phyloP scores from a whole-genome alignment of 2,329 filamentous ascomycete species.

The Pezicula rhizophila region DNA sequence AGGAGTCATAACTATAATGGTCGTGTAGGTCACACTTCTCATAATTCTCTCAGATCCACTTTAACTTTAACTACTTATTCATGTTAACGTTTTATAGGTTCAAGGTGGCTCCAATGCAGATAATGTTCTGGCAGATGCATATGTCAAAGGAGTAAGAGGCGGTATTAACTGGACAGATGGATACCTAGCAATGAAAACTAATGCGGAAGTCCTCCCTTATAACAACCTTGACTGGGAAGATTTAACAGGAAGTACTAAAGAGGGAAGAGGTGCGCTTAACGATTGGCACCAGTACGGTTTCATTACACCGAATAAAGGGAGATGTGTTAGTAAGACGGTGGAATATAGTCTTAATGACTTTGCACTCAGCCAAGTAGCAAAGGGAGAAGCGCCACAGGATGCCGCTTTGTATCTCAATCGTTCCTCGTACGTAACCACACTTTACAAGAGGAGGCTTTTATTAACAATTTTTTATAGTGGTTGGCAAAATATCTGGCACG shows the following conservation, averaged over 20 bases:
- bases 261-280: constrained; percentile 60
- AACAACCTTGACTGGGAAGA: constrained; percentile 48
- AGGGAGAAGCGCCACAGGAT: constrained; percentile 39
- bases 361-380: constrained; percentile 55
- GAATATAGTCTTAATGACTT: constrained; percentile 67
- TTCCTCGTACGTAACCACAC: constrained; percentile 28
- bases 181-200: constrained; percentile 56
- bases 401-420: constrained; percentile 40
- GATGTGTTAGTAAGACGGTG: constrained; percentile 57
- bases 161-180: constrained; percentile 57
- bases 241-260: constrained; percentile 52
- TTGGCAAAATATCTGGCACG: constrained; percentile 56
- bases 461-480: constrained; percentile 26
- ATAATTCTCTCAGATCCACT: neutral
- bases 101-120: constrained; percentile 66
- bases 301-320: constrained; percentile 53
- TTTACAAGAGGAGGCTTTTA: neutral
- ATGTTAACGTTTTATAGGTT: constrained; percentile 29
- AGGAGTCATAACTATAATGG: constrained; percentile 64
- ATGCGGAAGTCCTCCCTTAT: constrained; percentile 55
- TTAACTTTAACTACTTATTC: no score
- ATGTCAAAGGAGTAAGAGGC: constrained; percentile 56
- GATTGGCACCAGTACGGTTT: constrained; percentile 60
- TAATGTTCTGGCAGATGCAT: constrained; percentile 68
- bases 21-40: constrained; percentile 15